Base-by-base conservation (phyloP, 2,329 filamentous ascomycete species). In the Cladophialophora immunda region DNA sequence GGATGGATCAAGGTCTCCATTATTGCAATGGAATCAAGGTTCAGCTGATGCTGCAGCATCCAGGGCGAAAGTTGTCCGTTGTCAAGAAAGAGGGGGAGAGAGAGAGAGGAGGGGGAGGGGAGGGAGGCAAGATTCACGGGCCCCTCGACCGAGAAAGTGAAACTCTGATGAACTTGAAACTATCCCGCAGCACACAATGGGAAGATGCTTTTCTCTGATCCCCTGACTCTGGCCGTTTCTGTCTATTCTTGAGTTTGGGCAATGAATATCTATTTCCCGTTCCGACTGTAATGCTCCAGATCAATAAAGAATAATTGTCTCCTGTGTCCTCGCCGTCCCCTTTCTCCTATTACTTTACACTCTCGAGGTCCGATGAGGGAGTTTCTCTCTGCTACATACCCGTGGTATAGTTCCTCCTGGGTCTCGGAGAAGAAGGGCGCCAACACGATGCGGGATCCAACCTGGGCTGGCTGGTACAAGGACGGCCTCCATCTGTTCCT, bases 351-450 rank as follows among this genome's bases (percentile, higher is more conserved):
- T 25, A 25, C 45, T 19, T 25, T 36, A 27, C 29, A 22, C 9
- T 25, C 13, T 41, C 15, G 0, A n/a, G 17, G 11, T 13, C 47
- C 30, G 47, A 34, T 38, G 41, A 29, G 25, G 47, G 41, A 32
- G 38, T 61, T 29, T 41, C 58, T 45, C 45, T 53, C 47, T 30
- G 29, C 58, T 53, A 41, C 38, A 41, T 41, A 61, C 30, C 58
- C 45, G 34, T 54, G 41, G 58, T 61, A 17, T n/a, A n/a, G n/a
- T n/a, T n/a, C n/a, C n/a, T n/a, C n/a, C 58, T 53, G 58, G 58
- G 17, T 61, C 58, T 22, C 30, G 25, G n/a, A 50, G 25, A 60
- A 41, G 38, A 50, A 50, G 9, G 45, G 45, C 45, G 45, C n/a
- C 19, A 22, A 50, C 45, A 11, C 8, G 19, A 25, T 50, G 45